Evolutionary conservation across 768 basidiomycete species (phyloP).

Genomic region (Mycena amicta): DNA sequence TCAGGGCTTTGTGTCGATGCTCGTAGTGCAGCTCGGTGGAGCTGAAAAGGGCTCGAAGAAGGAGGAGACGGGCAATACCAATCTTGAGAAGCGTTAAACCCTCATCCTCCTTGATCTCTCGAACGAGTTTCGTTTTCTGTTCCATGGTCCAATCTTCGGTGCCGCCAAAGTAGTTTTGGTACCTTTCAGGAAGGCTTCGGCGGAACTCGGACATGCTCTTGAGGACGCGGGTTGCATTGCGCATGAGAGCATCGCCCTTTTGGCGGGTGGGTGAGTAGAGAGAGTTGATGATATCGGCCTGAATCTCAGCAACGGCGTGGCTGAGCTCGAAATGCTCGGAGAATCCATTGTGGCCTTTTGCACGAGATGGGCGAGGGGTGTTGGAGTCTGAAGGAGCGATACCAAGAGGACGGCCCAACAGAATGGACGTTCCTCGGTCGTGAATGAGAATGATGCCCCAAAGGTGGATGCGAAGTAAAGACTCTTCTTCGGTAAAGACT

Average conservation of each 20-base stretch:
- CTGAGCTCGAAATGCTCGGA: constrained; percentile 83
- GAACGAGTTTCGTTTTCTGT: constrained; percentile 64
- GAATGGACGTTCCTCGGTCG: constrained; percentile 85
- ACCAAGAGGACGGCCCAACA: constrained; percentile 82
- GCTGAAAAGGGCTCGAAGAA: constrained; percentile 79
- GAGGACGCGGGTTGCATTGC: constrained; percentile 77
- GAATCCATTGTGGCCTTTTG: constrained; percentile 52
- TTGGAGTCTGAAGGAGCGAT: constrained; percentile 84
- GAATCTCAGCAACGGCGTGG: constrained; percentile 77
- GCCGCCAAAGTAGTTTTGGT: constrained; percentile 76
- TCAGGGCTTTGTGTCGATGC: constrained; percentile 69
- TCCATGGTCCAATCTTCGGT: constrained; percentile 76
- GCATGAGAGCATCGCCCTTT: constrained; percentile 68
- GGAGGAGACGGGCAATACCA: constrained; percentile 76
- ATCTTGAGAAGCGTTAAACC: constrained; percentile 83
- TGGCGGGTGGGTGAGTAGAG: constrained; percentile 79
- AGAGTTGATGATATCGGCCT: constrained; percentile 88
- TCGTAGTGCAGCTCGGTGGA: constrained; percentile 69
- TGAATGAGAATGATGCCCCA: constrained; percentile 87
- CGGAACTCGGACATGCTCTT: constrained; percentile 75
- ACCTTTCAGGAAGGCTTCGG: constrained; percentile 67
- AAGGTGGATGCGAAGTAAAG: constrained; percentile 75
- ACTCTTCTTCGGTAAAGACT: constrained; percentile 75
- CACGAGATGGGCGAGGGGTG: constrained; percentile 68
- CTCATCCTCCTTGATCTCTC: constrained; percentile 76